phyloP scores from a whole-genome alignment of 352 stramenopile genomes.

The Globisporangium irregulare region DNA sequence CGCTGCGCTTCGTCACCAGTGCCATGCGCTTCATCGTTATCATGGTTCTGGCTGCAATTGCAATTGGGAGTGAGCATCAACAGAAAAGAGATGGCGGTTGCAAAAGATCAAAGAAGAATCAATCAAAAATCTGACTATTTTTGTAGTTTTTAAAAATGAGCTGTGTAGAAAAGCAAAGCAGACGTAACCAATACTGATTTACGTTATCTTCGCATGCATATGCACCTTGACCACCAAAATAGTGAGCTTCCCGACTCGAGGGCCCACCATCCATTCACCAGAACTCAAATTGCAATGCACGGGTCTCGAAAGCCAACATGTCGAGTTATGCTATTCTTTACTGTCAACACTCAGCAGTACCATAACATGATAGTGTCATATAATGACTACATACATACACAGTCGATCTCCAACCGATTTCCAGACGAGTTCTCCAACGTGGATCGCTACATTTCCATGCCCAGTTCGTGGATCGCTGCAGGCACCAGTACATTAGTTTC shows the following conservation, averaged over 20 bases:
- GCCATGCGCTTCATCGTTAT: background rate
- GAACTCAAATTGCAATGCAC: too few relatives aligned
- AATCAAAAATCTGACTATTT: background rate
- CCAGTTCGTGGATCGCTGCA: background rate
- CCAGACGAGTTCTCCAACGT: background rate
- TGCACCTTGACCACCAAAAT: too few relatives aligned
- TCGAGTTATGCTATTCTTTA: too few relatives aligned
- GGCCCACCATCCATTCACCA: too few relatives aligned
- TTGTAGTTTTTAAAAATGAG: background rate
- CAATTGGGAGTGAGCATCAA: background rate
- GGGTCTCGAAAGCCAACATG: too few relatives aligned
- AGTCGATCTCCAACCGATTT: background rate
- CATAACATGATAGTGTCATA: too few relatives aligned
- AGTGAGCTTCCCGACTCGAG: too few relatives aligned
- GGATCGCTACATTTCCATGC: background rate
- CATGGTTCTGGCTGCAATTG: background rate
- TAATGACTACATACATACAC: too few relatives aligned
- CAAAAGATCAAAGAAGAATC: background rate
- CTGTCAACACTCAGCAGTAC: too few relatives aligned
- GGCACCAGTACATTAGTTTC: background rate
- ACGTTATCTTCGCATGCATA: background rate
- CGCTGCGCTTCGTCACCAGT: background rate
- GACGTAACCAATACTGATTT: background rate
- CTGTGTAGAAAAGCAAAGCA: background rate
- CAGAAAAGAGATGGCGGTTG: background rate